Evolutionary conservation across 768 basidiomycete genomes (phyloP), one percentile per base, ranked within the genome.

Genomic region (Terana coerulea): DNA sequence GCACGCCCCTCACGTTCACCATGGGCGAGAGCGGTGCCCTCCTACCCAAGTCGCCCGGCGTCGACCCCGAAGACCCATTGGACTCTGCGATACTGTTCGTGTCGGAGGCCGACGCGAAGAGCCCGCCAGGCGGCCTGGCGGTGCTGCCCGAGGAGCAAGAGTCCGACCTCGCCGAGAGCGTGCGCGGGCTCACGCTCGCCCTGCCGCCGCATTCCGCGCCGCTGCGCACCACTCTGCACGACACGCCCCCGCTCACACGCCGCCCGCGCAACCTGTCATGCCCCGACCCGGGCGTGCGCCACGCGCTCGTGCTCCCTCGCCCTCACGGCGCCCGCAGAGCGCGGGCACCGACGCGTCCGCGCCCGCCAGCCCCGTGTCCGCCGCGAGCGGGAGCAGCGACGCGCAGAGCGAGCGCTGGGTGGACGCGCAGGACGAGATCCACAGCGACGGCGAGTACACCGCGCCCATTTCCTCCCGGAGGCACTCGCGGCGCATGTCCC

Each of bases 121-220:
- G 50, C 53, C 56, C 53, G 42, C 47, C 49, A 7, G 41, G 54
- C 19, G 54, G 54, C 4, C 64, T 84, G 41, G 73, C 76, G 49
- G 70, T 76, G 5, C 72, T 83, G 2, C 81, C 76, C 3, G 81
- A 84, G 53, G 79, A 72, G 43, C 61, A 68, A 9, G 79, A 81
- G 49, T 61, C 68, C 7, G 78, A 81, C 49, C 60, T 76, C 35
- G 51, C 63, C 12, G 48, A 65, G 0, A 39, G 51, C 6, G 60
- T 60, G n/a, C 45, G 36, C 60, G 3, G 49, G 44, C 37, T 2
- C 47, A 3, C 41, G 12, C n/a, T 46, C 17, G 29, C 44, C 12
- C 17, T 12, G 0, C 28, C 45, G 11, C 31, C 29, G 1, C 8
- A 11, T 7, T 17, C 45, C 22, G 45, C 45, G 24, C 45, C 45